Percentiles rank a stretch among this genome's conserved stretches.
Conservation (phyloP, 2,329 filamentous ascomycete species). For the Tolypocladium paradoxum region DNA sequence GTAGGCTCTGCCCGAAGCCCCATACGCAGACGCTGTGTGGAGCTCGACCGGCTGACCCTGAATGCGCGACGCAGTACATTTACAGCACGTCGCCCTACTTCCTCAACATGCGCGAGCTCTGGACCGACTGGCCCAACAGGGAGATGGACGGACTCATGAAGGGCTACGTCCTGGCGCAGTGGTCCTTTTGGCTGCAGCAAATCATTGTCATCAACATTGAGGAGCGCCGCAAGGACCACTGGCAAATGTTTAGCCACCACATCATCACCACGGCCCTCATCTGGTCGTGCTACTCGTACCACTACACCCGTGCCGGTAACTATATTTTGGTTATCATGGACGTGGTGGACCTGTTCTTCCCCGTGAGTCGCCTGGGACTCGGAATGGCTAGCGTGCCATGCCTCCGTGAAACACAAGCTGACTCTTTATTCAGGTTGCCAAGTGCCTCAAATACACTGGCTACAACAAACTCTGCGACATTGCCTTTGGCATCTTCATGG, state of each 20-base stretch:
- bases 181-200: slow-evolving; percentile 90
- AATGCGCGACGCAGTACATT: slow-evolving; percentile 50
- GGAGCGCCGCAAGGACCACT: slow-evolving; percentile 86
- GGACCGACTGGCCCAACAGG: slow-evolving; percentile 74
- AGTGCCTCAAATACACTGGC: slow-evolving; percentile 84
- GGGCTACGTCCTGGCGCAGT: slow-evolving; percentile 81
- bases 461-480: slow-evolving; percentile 68
- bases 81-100: slow-evolving; percentile 69
- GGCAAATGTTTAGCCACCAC: slow-evolving; percentile 93
- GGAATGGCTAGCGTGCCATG: not conserved
- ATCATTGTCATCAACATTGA: slow-evolving; percentile 92
- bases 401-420: not conserved
- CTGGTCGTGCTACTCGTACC: slow-evolving; percentile 72
- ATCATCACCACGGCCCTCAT: slow-evolving; percentile 79
- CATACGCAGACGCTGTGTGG: slow-evolving; percentile 3
- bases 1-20: slow-evolving; percentile 36
- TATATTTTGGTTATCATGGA: slow-evolving; percentile 90
- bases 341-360: slow-evolving; percentile 76
- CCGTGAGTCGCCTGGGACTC: slow-evolving; percentile 44
- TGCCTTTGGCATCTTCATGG: slow-evolving; percentile 75
- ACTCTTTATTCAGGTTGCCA: slow-evolving; percentile 54
- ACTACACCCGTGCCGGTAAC: slow-evolving; percentile 78
- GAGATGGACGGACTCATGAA: slow-evolving; percentile 68
- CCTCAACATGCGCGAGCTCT: slow-evolving; percentile 66
- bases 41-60: not conserved